Percentiles rank a stretch among this genome's conserved stretches.
Conservation (phyloP, 2,329 filamentous ascomycete species). For the Cercospora beticola region DNA sequence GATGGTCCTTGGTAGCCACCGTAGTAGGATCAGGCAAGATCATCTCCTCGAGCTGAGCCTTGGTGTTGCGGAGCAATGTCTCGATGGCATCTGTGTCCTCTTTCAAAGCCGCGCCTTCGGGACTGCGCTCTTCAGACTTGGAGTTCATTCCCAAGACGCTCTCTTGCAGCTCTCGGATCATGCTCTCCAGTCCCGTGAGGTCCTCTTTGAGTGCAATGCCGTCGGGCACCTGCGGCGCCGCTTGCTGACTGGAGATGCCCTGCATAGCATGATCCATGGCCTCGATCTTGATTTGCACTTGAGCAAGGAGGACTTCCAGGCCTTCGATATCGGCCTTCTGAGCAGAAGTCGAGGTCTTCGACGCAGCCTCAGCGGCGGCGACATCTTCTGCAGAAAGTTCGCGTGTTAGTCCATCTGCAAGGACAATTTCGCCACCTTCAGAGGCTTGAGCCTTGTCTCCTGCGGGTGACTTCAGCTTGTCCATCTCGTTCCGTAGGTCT, state of each 20-base stretch:
- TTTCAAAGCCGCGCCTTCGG: slow-evolving; percentile 62
- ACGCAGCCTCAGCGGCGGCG: slow-evolving; percentile 28
- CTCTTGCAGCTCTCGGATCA: slow-evolving; percentile 59
- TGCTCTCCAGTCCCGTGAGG: slow-evolving; percentile 47
- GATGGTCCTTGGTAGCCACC: slow-evolving; percentile 61
- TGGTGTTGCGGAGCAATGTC: slow-evolving; percentile 84
- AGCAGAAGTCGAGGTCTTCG: slow-evolving; percentile 22
- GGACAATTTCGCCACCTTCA: slow-evolving; percentile 55
- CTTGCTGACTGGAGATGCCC: slow-evolving; percentile 46
- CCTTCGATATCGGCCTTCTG: slow-evolving; percentile 73
- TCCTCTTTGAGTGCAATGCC: slow-evolving; percentile 53
- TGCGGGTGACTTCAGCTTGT: slow-evolving; percentile 52
- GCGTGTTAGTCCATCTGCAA: slow-evolving; percentile 50
- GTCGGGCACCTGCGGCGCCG: slow-evolving; percentile 36
- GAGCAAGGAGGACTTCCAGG: slow-evolving; percentile 77
- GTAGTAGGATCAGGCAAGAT: slow-evolving; percentile 65
- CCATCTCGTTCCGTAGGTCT: slow-evolving; percentile 73
- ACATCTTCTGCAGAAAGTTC: slow-evolving; percentile 43
- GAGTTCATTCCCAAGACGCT: slow-evolving; percentile 55
- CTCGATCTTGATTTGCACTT: slow-evolving; percentile 82
- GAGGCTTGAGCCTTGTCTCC: slow-evolving; percentile 35
- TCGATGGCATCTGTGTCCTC: slow-evolving; percentile 91
- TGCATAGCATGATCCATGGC: slow-evolving; percentile 61
- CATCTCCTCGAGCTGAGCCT: slow-evolving; percentile 81
- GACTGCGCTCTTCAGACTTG: slow-evolving; percentile 34